These are phyloP conservation scores for Phytophthora niederhauseri DNA, from an alignment of 352 stramenopile species.

Conservation along the genomic window DNA sequence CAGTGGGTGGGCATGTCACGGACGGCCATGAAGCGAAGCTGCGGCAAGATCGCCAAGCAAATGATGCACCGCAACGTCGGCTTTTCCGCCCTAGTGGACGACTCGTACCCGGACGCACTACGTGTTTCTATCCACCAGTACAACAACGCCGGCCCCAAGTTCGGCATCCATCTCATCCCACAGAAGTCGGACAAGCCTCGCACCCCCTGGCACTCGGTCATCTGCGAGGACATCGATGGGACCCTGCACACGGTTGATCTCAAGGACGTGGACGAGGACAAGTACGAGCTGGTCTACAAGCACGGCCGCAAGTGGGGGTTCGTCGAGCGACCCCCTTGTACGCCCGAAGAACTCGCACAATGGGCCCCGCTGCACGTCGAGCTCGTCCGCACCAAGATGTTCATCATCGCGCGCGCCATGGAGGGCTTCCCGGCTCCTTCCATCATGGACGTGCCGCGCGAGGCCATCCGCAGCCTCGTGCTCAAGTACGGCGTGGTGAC, in stretches of 20 bases:
- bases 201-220: slow-evolving; percentile 21
- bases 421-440: too few relatives aligned
- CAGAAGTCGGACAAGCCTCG: slow-evolving; percentile 10
- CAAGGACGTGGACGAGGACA: slow-evolving; percentile 29
- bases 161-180: slow-evolving; percentile 26
- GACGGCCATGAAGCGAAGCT: too few relatives aligned
- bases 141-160: slow-evolving; percentile 27
- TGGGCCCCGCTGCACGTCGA: slow-evolving; percentile 23
- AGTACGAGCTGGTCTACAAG: slow-evolving; percentile 32
- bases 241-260: slow-evolving; percentile 14
- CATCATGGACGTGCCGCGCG: too few relatives aligned
- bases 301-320: slow-evolving; percentile 29
- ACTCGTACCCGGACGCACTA: too few relatives aligned
- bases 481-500: too few relatives aligned
- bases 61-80: too few relatives aligned
- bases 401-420: too few relatives aligned
- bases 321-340: slow-evolving; percentile 21
- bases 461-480: too few relatives aligned
- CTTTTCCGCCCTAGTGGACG: too few relatives aligned
- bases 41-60: too few relatives aligned
- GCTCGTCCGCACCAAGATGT: slow-evolving; percentile 28
- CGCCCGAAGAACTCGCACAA: slow-evolving; percentile 20
- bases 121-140: slow-evolving; percentile 29
- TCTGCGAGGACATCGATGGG: slow-evolving; percentile 23
- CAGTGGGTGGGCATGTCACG: too few relatives aligned